Evolutionary conservation across 1,284 basidiomycete species (phyloP).

Genomic region (Ustilago bromivora): DNA sequence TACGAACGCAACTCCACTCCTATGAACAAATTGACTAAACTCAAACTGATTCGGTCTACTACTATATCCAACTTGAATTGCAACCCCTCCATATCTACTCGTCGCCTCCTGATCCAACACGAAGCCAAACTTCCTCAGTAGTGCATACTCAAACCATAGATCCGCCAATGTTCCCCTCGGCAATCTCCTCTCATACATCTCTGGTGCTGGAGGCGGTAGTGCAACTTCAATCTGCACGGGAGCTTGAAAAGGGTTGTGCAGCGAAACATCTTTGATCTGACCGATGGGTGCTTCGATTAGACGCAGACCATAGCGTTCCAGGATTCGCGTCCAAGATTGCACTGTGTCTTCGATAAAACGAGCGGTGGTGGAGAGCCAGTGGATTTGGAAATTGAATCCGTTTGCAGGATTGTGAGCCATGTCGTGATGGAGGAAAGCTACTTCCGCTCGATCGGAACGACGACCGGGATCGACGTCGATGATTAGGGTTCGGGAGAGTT

Average conservation of each 20-base stretch:
- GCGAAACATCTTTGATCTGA: slow-evolving; percentile 66
- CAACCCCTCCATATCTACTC: slow-evolving; percentile 50
- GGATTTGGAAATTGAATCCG: slow-evolving; percentile 77
- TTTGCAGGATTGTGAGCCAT: slow-evolving; percentile 68
- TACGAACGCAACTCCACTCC: slow-evolving; percentile 65
- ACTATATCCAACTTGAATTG: slow-evolving; percentile 59
- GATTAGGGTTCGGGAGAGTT: slow-evolving; percentile 61
- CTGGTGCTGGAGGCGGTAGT: slow-evolving; percentile 59
- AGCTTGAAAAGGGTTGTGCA: slow-evolving; percentile 67
- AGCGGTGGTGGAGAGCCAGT: slow-evolving; percentile 97
- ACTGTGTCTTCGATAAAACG: slow-evolving; percentile 92
- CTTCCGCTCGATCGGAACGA: slow-evolving; percentile 64
- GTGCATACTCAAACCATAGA: slow-evolving; percentile 65
- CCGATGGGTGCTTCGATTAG: slow-evolving; percentile 79
- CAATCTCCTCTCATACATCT: slow-evolving; percentile 45
- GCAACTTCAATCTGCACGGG: slow-evolving; percentile 64
- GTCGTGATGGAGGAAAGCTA: slow-evolving; percentile 68
- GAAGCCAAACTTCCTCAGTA: slow-evolving; percentile 65
- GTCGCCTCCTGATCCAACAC: slow-evolving; percentile 68
- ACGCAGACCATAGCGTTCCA: slow-evolving; percentile 90
- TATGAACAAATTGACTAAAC: slow-evolving; percentile 67
- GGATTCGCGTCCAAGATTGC: slow-evolving; percentile 83
- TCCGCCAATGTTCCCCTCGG: slow-evolving; percentile 50
- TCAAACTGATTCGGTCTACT: slow-evolving; percentile 67
- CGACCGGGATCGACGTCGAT: slow-evolving; percentile 66